Percentiles rank a stretch among this genome's conserved stretches.
phyloP scores from a whole-genome alignment of 2,329 filamentous ascomycete genomes.

The Phialophora tarda region DNA sequence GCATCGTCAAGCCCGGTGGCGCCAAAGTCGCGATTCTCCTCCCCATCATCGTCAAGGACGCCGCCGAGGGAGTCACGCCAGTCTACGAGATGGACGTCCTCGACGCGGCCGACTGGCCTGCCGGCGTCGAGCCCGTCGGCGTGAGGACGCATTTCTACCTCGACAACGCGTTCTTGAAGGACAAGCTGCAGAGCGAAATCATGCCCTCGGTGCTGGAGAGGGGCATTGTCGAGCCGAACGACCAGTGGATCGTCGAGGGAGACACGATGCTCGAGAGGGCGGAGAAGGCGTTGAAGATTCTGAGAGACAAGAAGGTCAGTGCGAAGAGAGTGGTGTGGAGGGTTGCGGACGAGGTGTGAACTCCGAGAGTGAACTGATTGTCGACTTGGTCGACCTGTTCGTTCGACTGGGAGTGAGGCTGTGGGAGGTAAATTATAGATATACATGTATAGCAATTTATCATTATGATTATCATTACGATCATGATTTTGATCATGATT shows the following conservation, averaged over 20 bases:
- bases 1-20: constrained; percentile 55
- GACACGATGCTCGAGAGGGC: constrained; percentile 50
- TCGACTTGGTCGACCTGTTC: too few species aligned
- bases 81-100: constrained; percentile 61
- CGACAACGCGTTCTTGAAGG: constrained; percentile 60
- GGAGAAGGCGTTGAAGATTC: constrained; percentile 51
- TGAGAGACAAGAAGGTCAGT: constrained; percentile 53
- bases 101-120: constrained; percentile 56
- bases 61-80: constrained; percentile 54
- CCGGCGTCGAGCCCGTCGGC: constrained; percentile 59
- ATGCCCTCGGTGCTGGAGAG: constrained; percentile 56
- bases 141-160: constrained; percentile 63
- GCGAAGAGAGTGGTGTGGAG: constrained; percentile 43
- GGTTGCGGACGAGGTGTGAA: constrained; percentile 25
- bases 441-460: too few species aligned
- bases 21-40: constrained; percentile 64
- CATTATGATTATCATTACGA: too few species aligned
- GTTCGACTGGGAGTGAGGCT: too few species aligned
- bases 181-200: constrained; percentile 61
- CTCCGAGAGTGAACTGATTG: too few species aligned
- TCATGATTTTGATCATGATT: too few species aligned
- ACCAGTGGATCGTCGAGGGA: constrained; percentile 50
- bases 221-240: constrained; percentile 51
- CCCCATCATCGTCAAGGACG: constrained; percentile 63
- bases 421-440: too few species aligned